phyloP scores from a whole-genome alignment of 1,139 yeast genomes.

The Geotrichum aggregatum region DNA sequence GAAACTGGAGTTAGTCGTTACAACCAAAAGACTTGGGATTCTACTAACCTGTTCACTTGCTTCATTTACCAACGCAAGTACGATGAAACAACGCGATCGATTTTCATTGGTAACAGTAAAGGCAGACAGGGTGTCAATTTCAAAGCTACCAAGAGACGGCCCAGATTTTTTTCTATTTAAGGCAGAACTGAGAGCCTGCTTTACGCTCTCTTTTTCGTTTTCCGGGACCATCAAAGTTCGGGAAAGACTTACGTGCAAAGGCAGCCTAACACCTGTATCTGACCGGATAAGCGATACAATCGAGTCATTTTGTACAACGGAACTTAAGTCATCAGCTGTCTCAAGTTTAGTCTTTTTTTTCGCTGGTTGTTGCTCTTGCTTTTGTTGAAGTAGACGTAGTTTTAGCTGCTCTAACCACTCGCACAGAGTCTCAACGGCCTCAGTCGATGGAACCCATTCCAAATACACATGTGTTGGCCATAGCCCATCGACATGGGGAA shows the following conservation, averaged over 20 bases:
- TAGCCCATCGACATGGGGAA: constrained; percentile 33
- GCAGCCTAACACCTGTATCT: constrained; percentile 31
- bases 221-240: constrained; percentile 34
- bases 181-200: not conserved
- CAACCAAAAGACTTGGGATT: no score
- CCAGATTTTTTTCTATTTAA: not conserved
- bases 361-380: not conserved
- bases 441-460: constrained; percentile 32
- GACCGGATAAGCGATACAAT: constrained; percentile 29
- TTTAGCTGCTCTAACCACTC: not conserved
- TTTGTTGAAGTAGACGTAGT: not conserved
- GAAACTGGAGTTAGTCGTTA: no score
- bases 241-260: constrained; percentile 37
- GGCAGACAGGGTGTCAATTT: not conserved
- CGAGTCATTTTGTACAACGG: constrained; percentile 8
- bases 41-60: constrained; percentile 6
- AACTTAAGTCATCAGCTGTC: not conserved
- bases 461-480: constrained; percentile 39
- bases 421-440: constrained; percentile 3
- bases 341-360: not conserved
- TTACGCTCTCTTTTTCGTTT: constrained; percentile 25
- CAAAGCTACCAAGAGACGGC: no score
- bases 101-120: not conserved
- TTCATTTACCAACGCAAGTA: constrained; percentile 4
- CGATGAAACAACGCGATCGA: constrained; percentile 19